Evolutionary conservation across 768 basidiomycete genomes (phyloP).

Genomic region (Naganishia onofrii): DNA sequence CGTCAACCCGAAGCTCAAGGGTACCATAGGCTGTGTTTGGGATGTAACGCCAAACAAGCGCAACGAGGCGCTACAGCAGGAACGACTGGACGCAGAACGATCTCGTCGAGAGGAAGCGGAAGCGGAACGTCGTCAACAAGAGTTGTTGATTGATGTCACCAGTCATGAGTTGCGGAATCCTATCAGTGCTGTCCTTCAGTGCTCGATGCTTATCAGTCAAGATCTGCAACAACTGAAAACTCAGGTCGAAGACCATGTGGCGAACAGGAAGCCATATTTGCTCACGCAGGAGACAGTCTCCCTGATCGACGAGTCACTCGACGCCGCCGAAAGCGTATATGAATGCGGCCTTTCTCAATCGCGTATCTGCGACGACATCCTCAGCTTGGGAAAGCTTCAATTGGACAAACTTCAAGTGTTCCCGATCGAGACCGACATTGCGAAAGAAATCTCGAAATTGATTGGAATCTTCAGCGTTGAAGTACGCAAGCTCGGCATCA

Average conservation of each 20-base stretch:
- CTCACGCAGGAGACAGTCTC: constrained; percentile 36
- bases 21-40: constrained; percentile 42
- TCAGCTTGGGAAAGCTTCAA: constrained; percentile 45
- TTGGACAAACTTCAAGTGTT: constrained; percentile 48
- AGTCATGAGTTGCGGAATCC: constrained; percentile 51
- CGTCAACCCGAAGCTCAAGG: constrained; percentile 35
- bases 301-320: constrained; percentile 39
- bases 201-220: constrained; percentile 44
- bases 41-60: constrained; percentile 38
- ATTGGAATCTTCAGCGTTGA: constrained; percentile 49
- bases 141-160: constrained; percentile 51
- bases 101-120: constrained; percentile 42
- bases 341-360: constrained; percentile 44
- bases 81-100: constrained; percentile 43
- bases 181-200: constrained; percentile 51
- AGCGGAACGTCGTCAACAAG: constrained; percentile 49
- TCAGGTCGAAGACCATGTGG: constrained; percentile 13
- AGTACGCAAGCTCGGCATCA: constrained; percentile 47
- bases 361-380: constrained; percentile 50
- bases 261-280: not conserved
- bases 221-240: constrained; percentile 19
- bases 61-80: constrained; percentile 37
- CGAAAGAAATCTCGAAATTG: constrained; percentile 46
- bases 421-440: constrained; percentile 47
- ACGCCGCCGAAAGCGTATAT: constrained; percentile 20